These are phyloP conservation scores for Phytophthora idaei DNA, from an alignment of 352 stramenopile species.

Conservation along the genomic window DNA sequence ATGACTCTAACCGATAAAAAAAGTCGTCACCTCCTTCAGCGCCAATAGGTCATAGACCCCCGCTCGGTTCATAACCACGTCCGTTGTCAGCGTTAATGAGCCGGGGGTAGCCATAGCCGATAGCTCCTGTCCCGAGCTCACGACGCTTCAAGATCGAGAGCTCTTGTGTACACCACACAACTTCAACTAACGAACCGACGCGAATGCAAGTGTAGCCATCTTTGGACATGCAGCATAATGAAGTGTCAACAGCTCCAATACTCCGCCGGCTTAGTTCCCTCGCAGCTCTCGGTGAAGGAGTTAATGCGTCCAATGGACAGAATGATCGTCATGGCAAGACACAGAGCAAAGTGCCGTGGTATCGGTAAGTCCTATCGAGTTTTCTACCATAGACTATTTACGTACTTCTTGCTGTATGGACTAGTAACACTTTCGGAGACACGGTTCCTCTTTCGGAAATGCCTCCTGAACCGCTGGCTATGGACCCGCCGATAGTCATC, in stretches of 20 bases:
- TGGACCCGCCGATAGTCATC: constrained; percentile 64
- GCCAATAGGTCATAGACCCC: constrained; percentile 66
- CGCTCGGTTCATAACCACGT: constrained; percentile 62
- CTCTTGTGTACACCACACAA: constrained; percentile 23
- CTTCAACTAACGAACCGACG: constrained; percentile 30
- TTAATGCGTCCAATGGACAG: background rate
- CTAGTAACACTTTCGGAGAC: constrained; percentile 73
- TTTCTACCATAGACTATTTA: background rate
- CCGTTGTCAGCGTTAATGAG: constrained; percentile 36
- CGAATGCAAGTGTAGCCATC: constrained; percentile 30
- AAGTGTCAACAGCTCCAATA: constrained; percentile 8
- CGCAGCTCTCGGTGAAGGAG: constrained; percentile 13
- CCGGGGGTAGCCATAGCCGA: background rate
- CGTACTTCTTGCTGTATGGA: background rate
- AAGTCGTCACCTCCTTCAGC: constrained; percentile 61
- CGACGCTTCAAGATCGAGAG: constrained; percentile 44
- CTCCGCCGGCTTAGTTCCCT: constrained; percentile 14
- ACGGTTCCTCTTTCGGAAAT: constrained; percentile 40
- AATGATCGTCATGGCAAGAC: constrained; percentile 9
- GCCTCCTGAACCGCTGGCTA: constrained; percentile 42
- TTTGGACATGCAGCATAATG: constrained; percentile 19
- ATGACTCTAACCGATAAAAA: background rate
- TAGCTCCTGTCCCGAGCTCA: background rate
- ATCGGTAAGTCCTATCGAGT: constrained; percentile 45
- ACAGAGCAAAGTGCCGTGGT: constrained; percentile 61